Evolutionary conservation across 345 rosid species (phyloP).

Genomic region (Microthlaspi erraticum): DNA sequence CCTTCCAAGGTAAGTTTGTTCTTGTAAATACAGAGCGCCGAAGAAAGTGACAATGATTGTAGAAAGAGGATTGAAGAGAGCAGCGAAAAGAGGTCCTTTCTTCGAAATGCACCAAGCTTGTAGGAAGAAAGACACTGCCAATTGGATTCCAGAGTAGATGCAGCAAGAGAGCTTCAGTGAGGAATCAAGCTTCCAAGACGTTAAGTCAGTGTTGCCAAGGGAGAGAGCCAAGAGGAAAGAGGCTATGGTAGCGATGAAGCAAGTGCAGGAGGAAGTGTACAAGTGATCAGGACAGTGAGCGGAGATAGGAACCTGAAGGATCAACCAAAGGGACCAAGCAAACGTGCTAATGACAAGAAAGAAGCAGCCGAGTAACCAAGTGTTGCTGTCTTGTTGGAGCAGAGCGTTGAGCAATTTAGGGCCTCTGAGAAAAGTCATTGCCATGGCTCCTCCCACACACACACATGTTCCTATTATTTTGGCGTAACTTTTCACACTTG

Average conservation of each 20-base stretch:
- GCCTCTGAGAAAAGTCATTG: constrained; percentile 65
- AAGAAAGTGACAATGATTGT: constrained; percentile 56
- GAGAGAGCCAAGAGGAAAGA: constrained; percentile 47
- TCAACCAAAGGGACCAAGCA: constrained; percentile 65
- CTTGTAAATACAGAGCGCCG: constrained; percentile 59
- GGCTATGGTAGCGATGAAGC: constrained; percentile 56
- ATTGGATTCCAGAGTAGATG: constrained; percentile 47
- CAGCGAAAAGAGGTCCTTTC: constrained; percentile 69
- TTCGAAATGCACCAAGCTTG: constrained; percentile 73
- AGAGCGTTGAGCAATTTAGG: constrained; percentile 51
- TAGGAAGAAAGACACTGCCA: constrained; percentile 56
- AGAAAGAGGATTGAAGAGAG: constrained; percentile 69
- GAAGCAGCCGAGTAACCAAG: constrained; percentile 62
- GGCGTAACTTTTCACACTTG: constrained; percentile 64
- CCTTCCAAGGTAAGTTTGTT: constrained; percentile 62
- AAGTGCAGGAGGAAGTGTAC: constrained; percentile 59
- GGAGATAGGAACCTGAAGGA: constrained; percentile 64
- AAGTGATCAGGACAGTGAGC: constrained; percentile 55
- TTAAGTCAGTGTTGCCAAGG: constrained; percentile 37
- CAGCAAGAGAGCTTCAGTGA: constrained; percentile 50
- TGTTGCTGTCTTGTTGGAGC: constrained; percentile 35
- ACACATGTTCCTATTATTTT: constrained; percentile 69
- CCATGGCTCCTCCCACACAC: constrained; percentile 72
- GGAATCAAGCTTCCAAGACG: constrained; percentile 52
- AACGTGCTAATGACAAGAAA: constrained; percentile 55